These are phyloP conservation scores for Musa troglodytarum DNA, from an alignment of 176 grass and related monocot species.

Conservation along the genomic window DNA sequence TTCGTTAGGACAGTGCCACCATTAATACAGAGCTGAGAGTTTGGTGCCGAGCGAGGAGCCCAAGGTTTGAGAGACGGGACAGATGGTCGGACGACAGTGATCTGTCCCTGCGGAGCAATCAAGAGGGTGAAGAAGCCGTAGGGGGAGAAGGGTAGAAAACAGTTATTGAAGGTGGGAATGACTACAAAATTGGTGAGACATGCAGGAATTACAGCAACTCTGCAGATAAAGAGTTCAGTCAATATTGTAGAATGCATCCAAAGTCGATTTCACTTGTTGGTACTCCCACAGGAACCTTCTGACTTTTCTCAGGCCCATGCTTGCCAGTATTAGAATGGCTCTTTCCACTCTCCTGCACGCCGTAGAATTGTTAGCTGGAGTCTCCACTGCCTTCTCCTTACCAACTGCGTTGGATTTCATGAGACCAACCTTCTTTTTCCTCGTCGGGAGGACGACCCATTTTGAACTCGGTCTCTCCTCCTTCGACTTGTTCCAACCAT, in stretches of 20 bases:
- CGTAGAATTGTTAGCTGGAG: too few species aligned
- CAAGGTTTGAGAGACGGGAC: not conserved
- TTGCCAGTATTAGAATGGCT: too few species aligned
- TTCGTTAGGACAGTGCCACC: not conserved
- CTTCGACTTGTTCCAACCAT: too few species aligned
- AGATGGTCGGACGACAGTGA: slow-evolving; percentile 1
- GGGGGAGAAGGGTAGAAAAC: not conserved
- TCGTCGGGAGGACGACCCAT: too few species aligned
- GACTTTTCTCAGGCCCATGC: not conserved
- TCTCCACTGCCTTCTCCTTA: too few species aligned
- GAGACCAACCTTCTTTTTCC: too few species aligned
- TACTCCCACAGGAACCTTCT: not conserved
- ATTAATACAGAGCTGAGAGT: not conserved
- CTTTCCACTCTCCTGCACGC: too few species aligned
- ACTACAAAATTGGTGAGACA: not conserved
- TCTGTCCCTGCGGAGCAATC: slow-evolving; percentile 1
- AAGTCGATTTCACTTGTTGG: not conserved
- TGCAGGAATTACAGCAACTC: not conserved
- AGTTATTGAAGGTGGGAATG: not conserved
- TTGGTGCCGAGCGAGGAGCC: slow-evolving; percentile 1
- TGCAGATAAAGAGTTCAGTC: not conserved
- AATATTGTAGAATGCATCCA: too few species aligned
- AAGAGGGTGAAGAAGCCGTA: not conserved
- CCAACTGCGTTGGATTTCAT: too few species aligned
- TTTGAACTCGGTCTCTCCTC: too few species aligned